Evolutionary conservation across 331 rosid species (phyloP).

Genomic region (Phaseolus coccineus): DNA sequence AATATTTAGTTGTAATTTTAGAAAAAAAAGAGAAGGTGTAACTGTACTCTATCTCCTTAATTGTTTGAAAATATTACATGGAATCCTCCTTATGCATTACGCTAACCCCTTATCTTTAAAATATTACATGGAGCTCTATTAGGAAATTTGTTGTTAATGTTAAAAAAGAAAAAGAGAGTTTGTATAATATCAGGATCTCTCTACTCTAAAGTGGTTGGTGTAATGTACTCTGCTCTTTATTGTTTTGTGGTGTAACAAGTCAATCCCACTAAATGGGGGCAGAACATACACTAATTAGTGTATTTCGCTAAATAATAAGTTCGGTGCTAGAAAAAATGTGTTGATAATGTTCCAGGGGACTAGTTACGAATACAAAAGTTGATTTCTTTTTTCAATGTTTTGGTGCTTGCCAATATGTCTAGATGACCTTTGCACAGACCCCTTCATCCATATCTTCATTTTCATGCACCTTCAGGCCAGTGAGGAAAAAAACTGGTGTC

Average conservation of each 20-base stretch:
- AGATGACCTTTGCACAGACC: neutral
- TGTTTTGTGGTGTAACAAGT: neutral
- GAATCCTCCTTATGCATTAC: too few species aligned
- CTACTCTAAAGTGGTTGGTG: too few species aligned
- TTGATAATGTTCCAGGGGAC: neutral
- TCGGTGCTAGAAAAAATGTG: neutral
- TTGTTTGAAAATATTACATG: too few species aligned
- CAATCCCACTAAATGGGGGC: constrained; percentile 10
- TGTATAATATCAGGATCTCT: too few species aligned
- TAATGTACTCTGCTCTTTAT: neutral
- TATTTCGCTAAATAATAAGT: neutral
- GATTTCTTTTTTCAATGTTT: neutral
- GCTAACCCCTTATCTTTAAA: too few species aligned
- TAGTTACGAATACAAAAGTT: neutral
- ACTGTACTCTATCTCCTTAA: too few species aligned
- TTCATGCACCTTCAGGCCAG: neutral
- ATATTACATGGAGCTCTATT: too few species aligned
- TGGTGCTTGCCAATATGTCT: neutral
- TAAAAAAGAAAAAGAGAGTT: too few species aligned
- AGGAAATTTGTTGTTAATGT: too few species aligned
- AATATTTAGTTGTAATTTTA: too few species aligned
- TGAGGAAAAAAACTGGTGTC: neutral
- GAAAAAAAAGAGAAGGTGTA: too few species aligned
- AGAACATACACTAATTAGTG: neutral
- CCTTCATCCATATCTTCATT: neutral